Evolutionary conservation across 768 basidiomycete genomes (phyloP), one percentile per base, ranked within the genome.

Genomic region (Mycena sanguinolenta): DNA sequence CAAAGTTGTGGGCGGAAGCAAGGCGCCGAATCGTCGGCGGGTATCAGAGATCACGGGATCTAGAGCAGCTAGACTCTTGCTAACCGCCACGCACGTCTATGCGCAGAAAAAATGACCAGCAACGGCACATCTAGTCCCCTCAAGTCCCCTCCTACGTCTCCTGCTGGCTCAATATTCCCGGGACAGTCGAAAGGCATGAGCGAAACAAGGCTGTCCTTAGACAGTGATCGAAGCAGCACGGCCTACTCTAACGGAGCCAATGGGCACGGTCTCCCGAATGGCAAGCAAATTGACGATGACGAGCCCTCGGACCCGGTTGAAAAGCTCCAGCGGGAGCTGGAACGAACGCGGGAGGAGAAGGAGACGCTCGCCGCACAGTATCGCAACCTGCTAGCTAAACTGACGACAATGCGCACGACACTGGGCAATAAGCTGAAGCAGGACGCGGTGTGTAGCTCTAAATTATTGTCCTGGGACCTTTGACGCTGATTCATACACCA

Each of bases 371-470:
- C 92, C 7, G 81, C 89, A 17, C 95, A 99, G 79, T 97, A 99
- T 81, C 89, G 90, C 68, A 92, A 89, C 72, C 85, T 99, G 42
- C 86, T 99, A 21, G 89, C 91, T 44, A 98, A 95, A 81, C 84
- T 99, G 54, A 96, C 95, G 3, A 89, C 92, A 38, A 98, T 99
- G 97, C 89, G 97, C 27, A 94, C 92, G 42, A 94, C 95, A 25
- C 85, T 99, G 60, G 96, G 97, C 36, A 97, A 95, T 78, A 98
- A 98, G 81, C 86, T 99, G 65, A 91, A 94, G 80, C 95, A 97
- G 79, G 98, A 99, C 81, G 98, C 98, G 76, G 98, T 99, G 84
- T 72, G 85, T 79, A 38, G 58, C 44, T 9, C 2, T 3, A 21
- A 2, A n/a, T n/a, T n/a, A 21, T 30, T 16, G 9, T 0, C 17